phyloP scores from a whole-genome alignment of 805 yeast genomes.

The Dipodascus albidus region DNA sequence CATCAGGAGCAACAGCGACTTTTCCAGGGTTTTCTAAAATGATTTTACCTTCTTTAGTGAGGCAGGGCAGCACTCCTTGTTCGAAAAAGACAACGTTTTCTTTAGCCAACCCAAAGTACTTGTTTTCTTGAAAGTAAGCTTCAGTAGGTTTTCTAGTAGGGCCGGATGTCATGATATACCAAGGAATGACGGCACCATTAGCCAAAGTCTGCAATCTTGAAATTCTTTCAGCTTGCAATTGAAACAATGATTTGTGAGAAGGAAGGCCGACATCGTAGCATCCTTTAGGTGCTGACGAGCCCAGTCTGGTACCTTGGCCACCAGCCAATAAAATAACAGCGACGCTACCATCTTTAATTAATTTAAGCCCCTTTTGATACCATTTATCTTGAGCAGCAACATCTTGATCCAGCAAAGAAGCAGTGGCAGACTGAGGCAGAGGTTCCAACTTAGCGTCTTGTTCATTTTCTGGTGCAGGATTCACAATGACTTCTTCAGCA shows the following conservation, averaged over 20 bases:
- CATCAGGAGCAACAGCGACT: conserved; percentile 87
- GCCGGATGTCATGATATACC: conserved; percentile 93
- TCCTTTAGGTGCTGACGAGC: conserved; percentile 86
- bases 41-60: conserved; percentile 61
- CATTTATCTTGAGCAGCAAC: conserved; percentile 29
- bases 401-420: conserved; percentile 23
- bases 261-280: conserved; percentile 84
- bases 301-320: conserved; percentile 95
- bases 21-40: conserved; percentile 43
- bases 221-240: conserved; percentile 85
- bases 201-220: conserved; percentile 50
- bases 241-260: conserved; percentile 73
- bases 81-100: conserved; percentile 68
- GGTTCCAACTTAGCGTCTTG: conserved; percentile 14
- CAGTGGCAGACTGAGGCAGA: conserved; percentile 22
- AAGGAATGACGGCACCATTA: conserved; percentile 34
- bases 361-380: conserved; percentile 47
- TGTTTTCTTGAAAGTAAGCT: conserved; percentile 46
- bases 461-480: conserved; percentile 7
- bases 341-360: conserved; percentile 61
- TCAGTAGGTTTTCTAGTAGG: conserved; percentile 77
- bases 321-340: conserved; percentile 94
- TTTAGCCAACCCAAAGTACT: conserved; percentile 57
- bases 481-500: conserved; percentile 17
- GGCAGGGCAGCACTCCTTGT: conserved; percentile 93